Base-by-base conservation (phyloP, 192 early-diverging fungal genomes). In the Dimargaris cristalligena region DNA sequence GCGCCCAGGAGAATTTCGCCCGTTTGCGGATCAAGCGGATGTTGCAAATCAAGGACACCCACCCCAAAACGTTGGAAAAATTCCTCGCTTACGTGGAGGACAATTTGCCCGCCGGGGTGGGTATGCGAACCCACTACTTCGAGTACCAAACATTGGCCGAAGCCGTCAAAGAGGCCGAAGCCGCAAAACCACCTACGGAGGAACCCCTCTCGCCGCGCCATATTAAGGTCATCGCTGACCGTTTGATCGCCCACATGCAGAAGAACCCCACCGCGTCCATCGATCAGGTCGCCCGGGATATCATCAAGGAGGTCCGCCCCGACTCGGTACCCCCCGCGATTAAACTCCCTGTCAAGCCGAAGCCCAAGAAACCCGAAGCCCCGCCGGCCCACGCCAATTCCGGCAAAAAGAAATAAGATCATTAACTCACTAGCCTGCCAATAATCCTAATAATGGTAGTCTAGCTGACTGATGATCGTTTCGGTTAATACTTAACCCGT, bases 1-100 rank as follows among this genome's bases (percentile, higher is more conserved):
- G 94, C 71, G 79, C 87, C 29, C 91, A 94, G 75, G 93, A 99
- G 68, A 83, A 90, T 18, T 99, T 99, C 78, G 93, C 96, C 74
- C 78, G 88, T 51, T 84, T 86, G 70, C 92, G 88, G 52, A 81
- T 90, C 67, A 81, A 84, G 71, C 78, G 91, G 28, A 62, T 84
- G 30, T 64, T 99, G 60, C 82, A 88, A 46, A 76, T 94, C 26
- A 80, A 82, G 52, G 89, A 94, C 63, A 71, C 84, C 25, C 73
- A 88, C 54, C 75, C 74, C 11, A 83, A 87, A 49, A 80, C 78
- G 0, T 75, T 92, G 23, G 71, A 84, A 51, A 75, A 76, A 62
- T 91, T 83, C 85, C 63, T 90, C 11, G 78, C 74, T 23, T 94
- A 95, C 67, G 67, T 96, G 56, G 76, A 75, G 45, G 69, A 79